Evolutionary conservation across 345 rosid genomes (phyloP), one percentile per base, ranked within the genome.

Genomic region (Acer campestre): DNA sequence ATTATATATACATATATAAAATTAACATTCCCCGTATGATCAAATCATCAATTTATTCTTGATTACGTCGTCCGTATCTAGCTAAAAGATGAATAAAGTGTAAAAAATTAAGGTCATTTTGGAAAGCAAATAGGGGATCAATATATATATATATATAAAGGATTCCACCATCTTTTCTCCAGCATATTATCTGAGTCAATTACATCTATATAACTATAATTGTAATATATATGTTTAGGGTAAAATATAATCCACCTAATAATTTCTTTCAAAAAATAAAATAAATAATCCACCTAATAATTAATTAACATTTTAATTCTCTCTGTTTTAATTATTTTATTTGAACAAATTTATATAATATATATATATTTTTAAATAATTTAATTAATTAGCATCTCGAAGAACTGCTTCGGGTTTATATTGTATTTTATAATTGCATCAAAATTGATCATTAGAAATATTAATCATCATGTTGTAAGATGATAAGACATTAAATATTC

Each of bases 41-140:
- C 17, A 25, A 44, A 48, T 1, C 29, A 53, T 56, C 40, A 42
- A 9, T 42, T 46, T 23, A 7, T 63, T 29, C 2, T 63, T 29
- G 16, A 63, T 13, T 70, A 46, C 10, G 27, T 82, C 78, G 82
- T 82, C 82, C 79, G 48, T 72, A 80, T 85, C 80, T 70, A 80
- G 82, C 80, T 70, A 64, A 75, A 18, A 20, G 55, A 40, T 68
- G 81, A 84, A 84, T 82, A 84, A 82, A 79, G 80, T 69, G 31
- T 31, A 31, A 65, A 12, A 6, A 20, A 1, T 42, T 56, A 49
- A 68, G 59, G 77, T 20, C 23, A 3, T 66, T 51, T 49, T 51
- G 61, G 35, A n/a, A 7, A 20, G 9, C 78, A 65, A n/a, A 61
- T 11, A 22, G 42, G 70, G 35, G 51, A 35, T 71, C 56, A 6